Evolutionary conservation across 2,329 filamentous ascomycete species (phyloP), one percentile per base, ranked within the genome.

Genomic region (Cercospora beticola): DNA sequence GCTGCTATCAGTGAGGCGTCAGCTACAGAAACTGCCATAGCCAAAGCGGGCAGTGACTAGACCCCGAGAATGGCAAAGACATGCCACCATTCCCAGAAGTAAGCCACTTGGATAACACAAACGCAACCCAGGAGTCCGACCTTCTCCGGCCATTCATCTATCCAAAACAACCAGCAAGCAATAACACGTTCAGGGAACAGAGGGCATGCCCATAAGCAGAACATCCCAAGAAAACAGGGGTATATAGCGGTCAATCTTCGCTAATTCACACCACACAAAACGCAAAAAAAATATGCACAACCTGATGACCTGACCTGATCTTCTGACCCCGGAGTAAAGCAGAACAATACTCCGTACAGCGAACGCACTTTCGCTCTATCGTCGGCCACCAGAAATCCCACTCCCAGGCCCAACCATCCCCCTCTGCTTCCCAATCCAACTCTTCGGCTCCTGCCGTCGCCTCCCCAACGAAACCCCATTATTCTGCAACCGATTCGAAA

Each of bases 341-440:
- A n/a, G n/a, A n/a, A n/a, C n/a, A n/a, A 46, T n/a, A 6, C 40
- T n/a, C 16, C 18, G 5, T 49, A 2, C 43, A 8, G 33, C 18
- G n/a, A n/a, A n/a, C n/a, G n/a, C n/a, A n/a, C n/a, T n/a, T n/a
- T n/a, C n/a, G 26, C 43, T 56, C 43, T 52, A 61, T 64, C 60
- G 49, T 36, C 68, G 30, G 31, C 60, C 66, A 21, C 60, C 66
- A 21, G 46, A 56, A 59, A 63, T 63, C 12, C 59, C 59, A 52
- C 59, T 64, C 23, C 61, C n/a, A 5, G 77, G 76, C 21, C 78
- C 78, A 33, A 83, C 81, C 62, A 80, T 74, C n/a, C 73, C 77
- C 77, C 92, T 87, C 84, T 95, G 92, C 83, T 92, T 93, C 76
- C 92, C 92, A 74, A 96, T 82, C 91, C 92, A 96, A 81, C 91